Evolutionary conservation across 2,329 filamentous ascomycete genomes (phyloP).

Genomic region (Claviceps paspali): DNA sequence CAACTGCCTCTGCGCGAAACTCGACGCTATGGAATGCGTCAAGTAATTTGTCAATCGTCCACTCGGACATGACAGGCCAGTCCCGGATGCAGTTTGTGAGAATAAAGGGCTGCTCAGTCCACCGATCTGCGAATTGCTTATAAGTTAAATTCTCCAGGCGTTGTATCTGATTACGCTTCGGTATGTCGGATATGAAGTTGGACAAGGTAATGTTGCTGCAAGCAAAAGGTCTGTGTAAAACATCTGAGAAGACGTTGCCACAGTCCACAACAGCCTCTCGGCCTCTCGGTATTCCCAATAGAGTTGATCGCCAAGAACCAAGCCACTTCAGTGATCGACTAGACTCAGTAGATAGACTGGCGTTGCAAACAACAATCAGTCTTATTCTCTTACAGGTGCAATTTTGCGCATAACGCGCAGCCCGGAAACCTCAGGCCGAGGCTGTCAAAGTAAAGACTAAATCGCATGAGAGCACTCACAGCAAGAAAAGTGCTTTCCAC

Average conservation of each 20-base stretch:
- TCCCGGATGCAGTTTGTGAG: slow-evolving; percentile 64
- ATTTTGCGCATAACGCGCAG: background rate
- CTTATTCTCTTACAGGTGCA: background rate
- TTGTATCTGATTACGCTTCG: slow-evolving; percentile 54
- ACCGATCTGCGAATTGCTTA: slow-evolving; percentile 57
- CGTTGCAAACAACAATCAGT: background rate
- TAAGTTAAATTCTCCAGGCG: slow-evolving; percentile 54
- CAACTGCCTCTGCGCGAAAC: slow-evolving; percentile 84
- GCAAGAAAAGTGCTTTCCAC: slow-evolving; percentile 73
- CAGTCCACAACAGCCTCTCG: slow-evolving; percentile 51
- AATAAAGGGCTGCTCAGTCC: slow-evolving; percentile 74
- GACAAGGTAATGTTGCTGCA: slow-evolving; percentile 62
- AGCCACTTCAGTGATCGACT: slow-evolving; percentile 41
- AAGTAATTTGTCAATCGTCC: slow-evolving; percentile 56
- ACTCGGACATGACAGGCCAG: slow-evolving; percentile 65
- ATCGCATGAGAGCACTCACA: slow-evolving; percentile 42
- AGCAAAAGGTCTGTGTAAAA: slow-evolving; percentile 76
- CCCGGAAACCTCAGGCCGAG: too few relatives aligned
- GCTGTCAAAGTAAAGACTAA: background rate
- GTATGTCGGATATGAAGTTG: slow-evolving; percentile 57
- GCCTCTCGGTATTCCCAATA: slow-evolving; percentile 39
- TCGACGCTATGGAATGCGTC: slow-evolving; percentile 47
- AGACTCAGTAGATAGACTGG: slow-evolving; percentile 16
- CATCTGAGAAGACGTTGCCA: slow-evolving; percentile 72
- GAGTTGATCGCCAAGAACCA: slow-evolving; percentile 73